These are phyloP conservation scores for Aspergillus pseudoviridinutans DNA, from an alignment of 2,329 filamentous ascomycete genomes.

Conservation along the genomic window DNA sequence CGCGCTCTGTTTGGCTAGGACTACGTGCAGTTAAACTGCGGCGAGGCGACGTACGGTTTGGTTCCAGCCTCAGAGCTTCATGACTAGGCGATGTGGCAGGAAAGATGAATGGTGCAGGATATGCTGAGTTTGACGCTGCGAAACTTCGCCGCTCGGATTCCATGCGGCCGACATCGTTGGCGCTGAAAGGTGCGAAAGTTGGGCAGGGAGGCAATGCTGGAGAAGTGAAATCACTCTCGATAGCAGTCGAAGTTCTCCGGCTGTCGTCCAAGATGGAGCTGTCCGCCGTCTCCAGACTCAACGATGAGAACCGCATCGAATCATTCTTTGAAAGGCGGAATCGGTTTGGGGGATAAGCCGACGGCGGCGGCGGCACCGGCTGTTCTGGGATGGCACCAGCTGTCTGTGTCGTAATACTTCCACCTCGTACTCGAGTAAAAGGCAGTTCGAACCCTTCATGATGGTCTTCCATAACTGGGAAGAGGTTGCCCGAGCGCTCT, in stretches of 20 bases:
- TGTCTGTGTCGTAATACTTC: slow-evolving; percentile 32
- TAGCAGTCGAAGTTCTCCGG: slow-evolving; percentile 21
- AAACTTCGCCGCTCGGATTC: slow-evolving; percentile 27
- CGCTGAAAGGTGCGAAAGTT: slow-evolving; percentile 34
- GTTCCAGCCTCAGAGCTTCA: slow-evolving; percentile 19
- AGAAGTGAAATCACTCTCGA: slow-evolving; percentile 27
- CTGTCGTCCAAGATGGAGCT: slow-evolving; percentile 37
- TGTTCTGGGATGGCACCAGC: slow-evolving; percentile 33
- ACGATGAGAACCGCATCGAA: slow-evolving; percentile 33
- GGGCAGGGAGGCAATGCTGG: slow-evolving; percentile 31
- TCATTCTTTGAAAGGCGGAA: slow-evolving; percentile 33
- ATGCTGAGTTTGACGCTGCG: slow-evolving; percentile 19
- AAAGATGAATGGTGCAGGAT: slow-evolving; percentile 24
- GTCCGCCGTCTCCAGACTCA: slow-evolving; percentile 36
- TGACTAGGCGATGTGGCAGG: slow-evolving; percentile 20
- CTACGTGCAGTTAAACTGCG: slow-evolving; percentile 33
- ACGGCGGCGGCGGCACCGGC: slow-evolving; percentile 34
- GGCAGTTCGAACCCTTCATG: slow-evolving; percentile 20
- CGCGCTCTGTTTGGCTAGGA: slow-evolving; percentile 22
- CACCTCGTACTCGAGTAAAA: slow-evolving; percentile 23
- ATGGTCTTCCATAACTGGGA: slow-evolving; percentile 22
- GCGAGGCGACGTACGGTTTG: slow-evolving; percentile 25
- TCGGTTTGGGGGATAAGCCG: slow-evolving; percentile 27
- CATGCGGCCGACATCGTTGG: slow-evolving; percentile 33
- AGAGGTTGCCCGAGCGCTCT: slow-evolving; percentile 18